Conservation (phyloP, 148 eudicot genomes). For the Rhododendron ovatum region DNA sequence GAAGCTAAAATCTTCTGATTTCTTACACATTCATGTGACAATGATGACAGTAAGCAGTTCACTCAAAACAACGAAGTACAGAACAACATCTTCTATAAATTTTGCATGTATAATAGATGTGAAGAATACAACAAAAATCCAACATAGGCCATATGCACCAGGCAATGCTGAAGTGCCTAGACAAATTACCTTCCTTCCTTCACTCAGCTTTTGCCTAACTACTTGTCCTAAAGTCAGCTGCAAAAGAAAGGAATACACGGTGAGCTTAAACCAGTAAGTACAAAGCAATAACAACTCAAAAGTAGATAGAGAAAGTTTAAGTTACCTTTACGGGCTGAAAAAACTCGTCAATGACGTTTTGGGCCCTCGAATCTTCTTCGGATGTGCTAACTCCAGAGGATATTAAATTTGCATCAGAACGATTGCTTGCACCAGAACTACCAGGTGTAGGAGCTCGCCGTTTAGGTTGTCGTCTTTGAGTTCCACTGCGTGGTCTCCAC, state of each 20-base stretch:
- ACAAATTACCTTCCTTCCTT: conserved; percentile 73
- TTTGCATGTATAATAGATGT: background rate
- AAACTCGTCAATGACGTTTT: conserved; percentile 69
- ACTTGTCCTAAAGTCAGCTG: conserved; percentile 89
- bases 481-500: conserved; percentile 49
- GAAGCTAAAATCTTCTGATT: background rate
- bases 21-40: background rate
- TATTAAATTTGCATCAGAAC: conserved; percentile 25
- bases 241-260: conserved; percentile 11
- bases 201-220: conserved; percentile 86
- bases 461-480: conserved; percentile 72
- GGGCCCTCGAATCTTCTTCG: conserved; percentile 55
- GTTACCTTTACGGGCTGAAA: conserved; percentile 70
- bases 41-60: background rate
- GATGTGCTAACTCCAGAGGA: conserved; percentile 32
- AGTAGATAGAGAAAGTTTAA: background rate
- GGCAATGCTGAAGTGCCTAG: background rate
- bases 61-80: too few species aligned
- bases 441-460: conserved; percentile 50
- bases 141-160: background rate
- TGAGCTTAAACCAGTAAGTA: background rate
- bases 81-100: background rate
- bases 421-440: conserved; percentile 43
- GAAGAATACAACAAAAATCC: background rate
- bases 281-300: conserved; percentile 19